A percentile compares a stretch with the other conserved stretches of the same genome.
Conservation (phyloP, 441 rosid species). For the Geranium incanum region DNA sequence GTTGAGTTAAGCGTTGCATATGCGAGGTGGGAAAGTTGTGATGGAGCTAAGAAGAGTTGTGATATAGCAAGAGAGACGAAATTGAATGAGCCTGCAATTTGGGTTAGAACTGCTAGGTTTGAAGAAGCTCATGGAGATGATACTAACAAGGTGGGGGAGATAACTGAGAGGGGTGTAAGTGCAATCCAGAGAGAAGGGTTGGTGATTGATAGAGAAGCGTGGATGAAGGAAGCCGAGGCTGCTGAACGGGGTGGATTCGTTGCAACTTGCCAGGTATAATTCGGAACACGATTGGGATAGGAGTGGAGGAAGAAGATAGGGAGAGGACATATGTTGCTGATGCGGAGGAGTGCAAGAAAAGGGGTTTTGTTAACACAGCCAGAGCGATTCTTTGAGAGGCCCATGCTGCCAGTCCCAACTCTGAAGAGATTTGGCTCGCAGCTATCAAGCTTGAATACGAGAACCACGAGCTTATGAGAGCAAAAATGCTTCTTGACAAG, state of each 20-base stretch:
- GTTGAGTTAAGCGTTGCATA: conserved; percentile 20
- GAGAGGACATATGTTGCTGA: conserved; percentile 2
- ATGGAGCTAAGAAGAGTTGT: conserved; percentile 18
- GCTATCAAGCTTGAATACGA: conserved; percentile 7
- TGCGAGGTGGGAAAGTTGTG: conserved; percentile 21
- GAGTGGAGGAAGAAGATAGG: conserved; percentile 9
- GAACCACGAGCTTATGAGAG: neutral
- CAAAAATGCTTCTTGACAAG: conserved; percentile 6
- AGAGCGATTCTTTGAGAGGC: conserved; percentile 4
- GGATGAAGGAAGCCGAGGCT: conserved; percentile 27
- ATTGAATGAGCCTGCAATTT: conserved; percentile 23
- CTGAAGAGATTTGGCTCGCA: conserved; percentile 6
- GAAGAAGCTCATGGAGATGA: conserved; percentile 23
- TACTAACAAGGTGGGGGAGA: conserved; percentile 15
- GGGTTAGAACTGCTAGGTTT: conserved; percentile 21
- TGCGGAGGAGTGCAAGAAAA: conserved; percentile 5
- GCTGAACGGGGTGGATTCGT: conserved; percentile 18
- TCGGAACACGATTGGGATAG: neutral
- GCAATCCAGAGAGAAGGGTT: conserved; percentile 27
- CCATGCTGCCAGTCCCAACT: conserved; percentile 5
- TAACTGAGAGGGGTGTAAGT: conserved; percentile 25
- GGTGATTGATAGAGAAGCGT: conserved; percentile 25
- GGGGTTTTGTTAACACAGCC: neutral
- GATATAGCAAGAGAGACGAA: conserved; percentile 22
- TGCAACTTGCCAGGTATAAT: conserved; percentile 22